These are phyloP conservation scores for Aureobasidium subglaciale DNA, from an alignment of 2,329 filamentous ascomycete genomes.

Conservation along the genomic window DNA sequence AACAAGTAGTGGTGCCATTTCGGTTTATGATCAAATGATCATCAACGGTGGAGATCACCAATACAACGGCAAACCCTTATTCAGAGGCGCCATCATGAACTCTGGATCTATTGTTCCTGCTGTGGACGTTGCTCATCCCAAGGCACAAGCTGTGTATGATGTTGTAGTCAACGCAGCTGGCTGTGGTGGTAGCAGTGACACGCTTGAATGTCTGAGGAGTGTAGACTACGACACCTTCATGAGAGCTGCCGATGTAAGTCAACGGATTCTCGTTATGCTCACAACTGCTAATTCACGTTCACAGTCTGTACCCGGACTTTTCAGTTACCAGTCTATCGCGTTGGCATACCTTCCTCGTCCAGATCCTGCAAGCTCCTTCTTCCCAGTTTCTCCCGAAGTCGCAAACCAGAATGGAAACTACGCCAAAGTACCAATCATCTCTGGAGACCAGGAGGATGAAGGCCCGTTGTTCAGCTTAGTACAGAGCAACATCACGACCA, in stretches of 20 bases:
- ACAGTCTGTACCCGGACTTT: constrained; percentile 56
- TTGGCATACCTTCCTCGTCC: constrained; percentile 69
- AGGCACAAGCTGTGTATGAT: constrained; percentile 53
- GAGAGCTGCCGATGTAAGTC: constrained; percentile 49
- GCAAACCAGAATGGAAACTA: constrained; percentile 48
- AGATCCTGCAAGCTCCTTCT: constrained; percentile 49
- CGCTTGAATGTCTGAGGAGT: constrained; percentile 42
- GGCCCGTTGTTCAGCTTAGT: constrained; percentile 68
- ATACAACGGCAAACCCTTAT: constrained; percentile 68
- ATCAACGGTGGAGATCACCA: constrained; percentile 65
- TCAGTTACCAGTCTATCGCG: constrained; percentile 61
- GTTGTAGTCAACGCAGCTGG: constrained; percentile 41
- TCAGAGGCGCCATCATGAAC: constrained; percentile 73
- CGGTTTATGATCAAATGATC: constrained; percentile 68
- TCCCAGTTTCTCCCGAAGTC: constrained; percentile 57
- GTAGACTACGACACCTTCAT: constrained; percentile 45
- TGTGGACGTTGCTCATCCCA: constrained; percentile 54
- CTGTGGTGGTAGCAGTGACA: constrained; percentile 37
- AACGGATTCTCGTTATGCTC: not conserved
- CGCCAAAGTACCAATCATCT: constrained; percentile 55
- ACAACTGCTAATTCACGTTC: not conserved
- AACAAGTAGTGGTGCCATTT: constrained; percentile 44
- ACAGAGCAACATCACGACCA: constrained; percentile 60
- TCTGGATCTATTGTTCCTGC: constrained; percentile 53
- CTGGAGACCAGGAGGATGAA: constrained; percentile 74